A percentile compares a stretch with the other conserved stretches of the same genome.
Evolutionary conservation across 1,284 basidiomycete genomes (phyloP).

Genomic region (Exobasidium cylindrosporum): DNA sequence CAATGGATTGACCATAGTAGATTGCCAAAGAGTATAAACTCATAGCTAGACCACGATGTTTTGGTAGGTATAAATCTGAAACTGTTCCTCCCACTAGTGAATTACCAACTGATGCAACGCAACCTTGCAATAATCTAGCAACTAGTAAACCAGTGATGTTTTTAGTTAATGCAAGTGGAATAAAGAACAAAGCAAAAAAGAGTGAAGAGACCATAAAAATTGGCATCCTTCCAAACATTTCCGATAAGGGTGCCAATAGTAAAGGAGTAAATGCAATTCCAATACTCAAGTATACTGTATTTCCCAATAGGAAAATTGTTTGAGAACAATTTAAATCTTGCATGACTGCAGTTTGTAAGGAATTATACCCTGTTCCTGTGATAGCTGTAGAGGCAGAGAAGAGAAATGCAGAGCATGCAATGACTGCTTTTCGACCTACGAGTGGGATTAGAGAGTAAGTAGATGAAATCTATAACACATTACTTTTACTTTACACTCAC

Average conservation of each 20-base stretch:
- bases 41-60: slow-evolving; percentile 57
- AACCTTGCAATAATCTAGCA: slow-evolving; percentile 54
- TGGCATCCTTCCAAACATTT: slow-evolving; percentile 32
- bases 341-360: slow-evolving; percentile 7
- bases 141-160: slow-evolving; percentile 46
- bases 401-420: slow-evolving; percentile 28
- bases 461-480: too few species aligned
- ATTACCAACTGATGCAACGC: slow-evolving; percentile 50
- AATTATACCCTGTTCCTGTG: slow-evolving; percentile 13
- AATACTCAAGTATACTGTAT: slow-evolving; percentile 28
- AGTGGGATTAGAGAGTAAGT: too few species aligned
- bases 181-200: slow-evolving; percentile 34
- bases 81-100: slow-evolving; percentile 51
- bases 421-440: slow-evolving; percentile 20
- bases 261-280: slow-evolving; percentile 37
- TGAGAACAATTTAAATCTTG: slow-evolving; percentile 6
- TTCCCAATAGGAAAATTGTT: slow-evolving; percentile 15
- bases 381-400: slow-evolving; percentile 41
- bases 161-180: slow-evolving; percentile 46
- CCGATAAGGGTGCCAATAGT: slow-evolving; percentile 34
- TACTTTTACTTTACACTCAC: too few species aligned
- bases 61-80: slow-evolving; percentile 48
- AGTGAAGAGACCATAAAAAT: slow-evolving; percentile 33
- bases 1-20: slow-evolving; percentile 51
- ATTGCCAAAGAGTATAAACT: slow-evolving; percentile 56